Conservation (phyloP, 2,329 filamentous ascomycete species). For the Trichothecium roseum region DNA sequence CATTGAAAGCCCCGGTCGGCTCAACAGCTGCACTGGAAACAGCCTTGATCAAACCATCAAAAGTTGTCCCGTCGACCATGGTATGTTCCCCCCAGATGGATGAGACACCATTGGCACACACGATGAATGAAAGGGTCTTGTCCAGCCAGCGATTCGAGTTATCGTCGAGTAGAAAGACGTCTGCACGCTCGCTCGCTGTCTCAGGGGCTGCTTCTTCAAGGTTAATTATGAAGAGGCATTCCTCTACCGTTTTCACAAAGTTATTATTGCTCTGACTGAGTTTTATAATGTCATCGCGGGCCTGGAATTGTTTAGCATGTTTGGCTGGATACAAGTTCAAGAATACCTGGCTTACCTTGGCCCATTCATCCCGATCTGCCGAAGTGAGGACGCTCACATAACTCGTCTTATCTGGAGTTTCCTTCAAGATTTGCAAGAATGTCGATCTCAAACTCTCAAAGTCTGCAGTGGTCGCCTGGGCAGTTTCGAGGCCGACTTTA, state of each 20-base stretch:
- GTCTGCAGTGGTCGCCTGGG: neutral
- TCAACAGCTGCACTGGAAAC: too few species aligned
- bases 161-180: conserved; percentile 1
- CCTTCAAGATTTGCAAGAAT: conserved; percentile 1
- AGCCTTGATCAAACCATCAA: too few species aligned
- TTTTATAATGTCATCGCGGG: conserved; percentile 1
- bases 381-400: conserved; percentile 5
- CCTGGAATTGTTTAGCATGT: too few species aligned
- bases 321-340: neutral
- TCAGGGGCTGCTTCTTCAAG: conserved; percentile 6
- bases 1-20: too few species aligned
- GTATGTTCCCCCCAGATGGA: conserved; percentile 6
- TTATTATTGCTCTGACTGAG: neutral
- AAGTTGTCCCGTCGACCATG: conserved; percentile 6
- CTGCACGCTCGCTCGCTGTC: neutral
- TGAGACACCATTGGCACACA: conserved; percentile 6
- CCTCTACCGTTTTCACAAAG: conserved; percentile 4
- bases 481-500: neutral
- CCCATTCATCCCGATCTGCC: conserved; percentile 7
- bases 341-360: conserved; percentile 3
- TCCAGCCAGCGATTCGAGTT: conserved; percentile 8
- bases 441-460: neutral
- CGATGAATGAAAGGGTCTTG: conserved; percentile 6
- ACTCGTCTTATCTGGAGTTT: neutral
- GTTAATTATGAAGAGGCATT: conserved; percentile 4